phyloP scores from a whole-genome alignment of 2,329 filamentous ascomycete species.

The Sordariomycetes sp. region DNA sequence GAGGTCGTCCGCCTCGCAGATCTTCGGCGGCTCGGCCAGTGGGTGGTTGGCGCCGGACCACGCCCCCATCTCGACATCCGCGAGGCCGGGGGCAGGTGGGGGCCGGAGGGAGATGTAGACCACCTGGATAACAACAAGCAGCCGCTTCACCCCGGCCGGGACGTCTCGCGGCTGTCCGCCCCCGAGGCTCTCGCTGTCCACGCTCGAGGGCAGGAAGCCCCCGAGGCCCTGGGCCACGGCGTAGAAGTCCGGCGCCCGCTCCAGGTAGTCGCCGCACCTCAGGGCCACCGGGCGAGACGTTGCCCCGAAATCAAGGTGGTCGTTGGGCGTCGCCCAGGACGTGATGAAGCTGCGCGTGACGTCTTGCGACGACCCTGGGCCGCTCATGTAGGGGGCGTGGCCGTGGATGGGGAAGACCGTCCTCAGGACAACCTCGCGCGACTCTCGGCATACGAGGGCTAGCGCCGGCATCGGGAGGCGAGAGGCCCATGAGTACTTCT shows the following conservation, averaged over 20 bases:
- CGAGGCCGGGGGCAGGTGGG: neutral
- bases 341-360: neutral
- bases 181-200: neutral
- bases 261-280: conserved; percentile 2
- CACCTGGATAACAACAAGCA: conserved; percentile 2
- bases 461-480: conserved; percentile 3
- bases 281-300: neutral
- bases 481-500: conserved; percentile 4
- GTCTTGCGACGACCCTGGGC: neutral
- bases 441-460: conserved; percentile 1
- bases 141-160: neutral
- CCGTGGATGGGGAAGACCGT: neutral
- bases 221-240: neutral
- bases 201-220: neutral
- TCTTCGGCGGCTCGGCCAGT: neutral
- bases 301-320: neutral
- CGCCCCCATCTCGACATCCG: neutral
- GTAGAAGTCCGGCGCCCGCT: neutral
- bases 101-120: neutral
- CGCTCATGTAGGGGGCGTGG: neutral
- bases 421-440: neutral
- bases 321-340: neutral
- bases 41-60: neutral
- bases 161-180: neutral
- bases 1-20: neutral